Evolutionary conservation across 2,329 filamentous ascomycete species (phyloP).

Genomic region (Xylaria sp.): DNA sequence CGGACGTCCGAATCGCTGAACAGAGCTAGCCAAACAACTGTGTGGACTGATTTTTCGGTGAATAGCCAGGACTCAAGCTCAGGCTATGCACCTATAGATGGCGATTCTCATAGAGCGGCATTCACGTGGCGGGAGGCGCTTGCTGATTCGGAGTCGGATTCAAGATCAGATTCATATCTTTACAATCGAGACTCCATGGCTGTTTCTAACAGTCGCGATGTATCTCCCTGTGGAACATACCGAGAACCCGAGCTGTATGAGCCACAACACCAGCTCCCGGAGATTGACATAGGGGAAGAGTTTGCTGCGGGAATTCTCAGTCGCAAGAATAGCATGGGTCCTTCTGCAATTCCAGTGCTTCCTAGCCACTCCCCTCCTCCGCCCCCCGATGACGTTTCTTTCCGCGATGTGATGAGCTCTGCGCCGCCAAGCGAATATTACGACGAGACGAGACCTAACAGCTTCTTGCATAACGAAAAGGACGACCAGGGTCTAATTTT

Average conservation of each 20-base stretch:
- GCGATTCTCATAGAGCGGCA: constrained; percentile 40
- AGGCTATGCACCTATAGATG: constrained; percentile 46
- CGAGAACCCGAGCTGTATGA: constrained; percentile 43
- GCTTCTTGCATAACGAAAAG: constrained; percentile 54
- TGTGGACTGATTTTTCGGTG: constrained; percentile 70
- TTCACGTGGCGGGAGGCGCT: constrained; percentile 44
- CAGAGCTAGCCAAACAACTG: constrained; percentile 64
- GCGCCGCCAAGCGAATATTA: constrained; percentile 55
- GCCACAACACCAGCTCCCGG: constrained; percentile 56
- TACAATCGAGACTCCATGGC: constrained; percentile 48
- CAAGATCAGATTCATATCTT: constrained; percentile 43
- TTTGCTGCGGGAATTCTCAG: constrained; percentile 60
- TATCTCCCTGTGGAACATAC: constrained; percentile 49
- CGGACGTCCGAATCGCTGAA: constrained; percentile 56
- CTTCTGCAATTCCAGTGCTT: constrained; percentile 46
- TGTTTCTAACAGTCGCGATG: constrained; percentile 48
- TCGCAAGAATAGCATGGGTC: constrained; percentile 47
- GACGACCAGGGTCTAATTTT: constrained; percentile 57
- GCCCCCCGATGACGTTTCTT: constrained; percentile 52
- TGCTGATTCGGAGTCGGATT: constrained; percentile 47
- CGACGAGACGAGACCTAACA: constrained; percentile 55
- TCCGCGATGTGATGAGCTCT: constrained; percentile 46
- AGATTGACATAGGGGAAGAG: constrained; percentile 62
- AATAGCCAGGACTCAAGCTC: constrained; percentile 60
- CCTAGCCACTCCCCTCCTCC: constrained; percentile 64